Evolutionary conservation across 768 basidiomycete species (phyloP), one percentile per base, ranked within the genome.

Genomic region (Gloeopeniophorella convolvens): DNA sequence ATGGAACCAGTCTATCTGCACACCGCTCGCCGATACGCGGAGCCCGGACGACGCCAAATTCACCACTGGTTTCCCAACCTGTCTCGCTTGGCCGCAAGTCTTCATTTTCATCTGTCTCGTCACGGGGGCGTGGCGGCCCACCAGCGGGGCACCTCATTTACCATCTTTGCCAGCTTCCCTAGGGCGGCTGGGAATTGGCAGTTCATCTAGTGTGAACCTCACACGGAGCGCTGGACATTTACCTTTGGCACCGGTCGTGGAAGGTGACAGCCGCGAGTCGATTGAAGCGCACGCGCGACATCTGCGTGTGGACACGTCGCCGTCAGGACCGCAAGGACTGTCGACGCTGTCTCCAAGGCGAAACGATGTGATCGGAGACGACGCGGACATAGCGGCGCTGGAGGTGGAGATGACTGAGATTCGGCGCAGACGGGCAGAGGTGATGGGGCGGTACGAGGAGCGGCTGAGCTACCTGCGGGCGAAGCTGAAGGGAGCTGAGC

Each of bases 401-500:
- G 80, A 84, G 59, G 64, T 66, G 6, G 85, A 87, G 66, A 72
- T 88, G 70, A 72, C 73, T 12, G 85, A 87, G 46, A 82, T 91
- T 50, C 77, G 83, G 47, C 64, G 77, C 54, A 73, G 85, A 55
- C 71, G 85, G 31, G 80, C 77, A 47, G 87, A 89, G 59, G 85
- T 91, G 26, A 75, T 74, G 28, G 71, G 68, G 56, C 76, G 87
- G 57, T 91, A 91, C 60, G 82, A 85, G 48, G 76, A 76, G 28
- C 80, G 88, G 40, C 64, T 91, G 61, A 87, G 89, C 55, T 91
- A 86, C 62, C 68, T 91, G 58, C 78, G 84, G 30, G 89, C 89
- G 31, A 84, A 85, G 67, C 63, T 91, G 62, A 89, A 89, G 67
- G 83, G 85, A 16, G 89, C 87, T 1, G 84, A 89, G 68, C 63